Evolutionary conservation across 495 filamentous ascomycete genomes (phyloP).

Genomic region (Trichoderma parareesei): DNA sequence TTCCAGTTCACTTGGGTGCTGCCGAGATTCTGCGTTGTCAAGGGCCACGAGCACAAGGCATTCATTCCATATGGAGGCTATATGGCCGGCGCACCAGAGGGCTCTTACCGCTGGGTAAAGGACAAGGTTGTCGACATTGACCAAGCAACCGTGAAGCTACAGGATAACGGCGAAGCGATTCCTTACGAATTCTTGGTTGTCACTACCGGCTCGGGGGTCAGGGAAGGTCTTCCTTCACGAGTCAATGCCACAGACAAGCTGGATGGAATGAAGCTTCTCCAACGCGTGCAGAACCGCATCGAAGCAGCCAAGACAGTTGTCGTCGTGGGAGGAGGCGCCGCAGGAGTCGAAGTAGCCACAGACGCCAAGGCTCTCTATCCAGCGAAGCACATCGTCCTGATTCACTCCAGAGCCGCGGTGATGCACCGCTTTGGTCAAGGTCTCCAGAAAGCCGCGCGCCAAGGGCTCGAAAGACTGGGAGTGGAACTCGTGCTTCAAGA

Average conservation of each 20-base stretch:
- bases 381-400: constrained; percentile 46
- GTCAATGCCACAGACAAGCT: constrained; percentile 35
- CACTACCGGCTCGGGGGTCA: constrained; percentile 40
- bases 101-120: constrained; percentile 27
- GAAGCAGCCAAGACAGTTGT: constrained; percentile 35
- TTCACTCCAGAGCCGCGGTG: constrained; percentile 46
- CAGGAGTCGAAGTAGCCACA: constrained; percentile 51
- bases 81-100: constrained; percentile 19
- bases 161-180: constrained; percentile 25
- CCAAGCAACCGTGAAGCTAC: constrained; percentile 20
- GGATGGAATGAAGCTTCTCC: constrained; percentile 40
- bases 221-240: constrained; percentile 44
- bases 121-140: constrained; percentile 25
- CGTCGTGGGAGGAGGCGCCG: constrained; percentile 53
- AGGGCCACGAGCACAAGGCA: constrained; percentile 36
- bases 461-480: constrained; percentile 30
- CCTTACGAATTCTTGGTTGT: constrained; percentile 51
- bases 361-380: constrained; percentile 50
- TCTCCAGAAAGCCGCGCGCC: constrained; percentile 38
- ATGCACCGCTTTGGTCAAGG: constrained; percentile 46
- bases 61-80: constrained; percentile 42
- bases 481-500: constrained; percentile 37
- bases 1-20: constrained; percentile 52
- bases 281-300: constrained; percentile 27
- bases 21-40: constrained; percentile 38